Conservation (phyloP, 345 rosid genomes). For the Gynandropsis gynandra region DNA sequence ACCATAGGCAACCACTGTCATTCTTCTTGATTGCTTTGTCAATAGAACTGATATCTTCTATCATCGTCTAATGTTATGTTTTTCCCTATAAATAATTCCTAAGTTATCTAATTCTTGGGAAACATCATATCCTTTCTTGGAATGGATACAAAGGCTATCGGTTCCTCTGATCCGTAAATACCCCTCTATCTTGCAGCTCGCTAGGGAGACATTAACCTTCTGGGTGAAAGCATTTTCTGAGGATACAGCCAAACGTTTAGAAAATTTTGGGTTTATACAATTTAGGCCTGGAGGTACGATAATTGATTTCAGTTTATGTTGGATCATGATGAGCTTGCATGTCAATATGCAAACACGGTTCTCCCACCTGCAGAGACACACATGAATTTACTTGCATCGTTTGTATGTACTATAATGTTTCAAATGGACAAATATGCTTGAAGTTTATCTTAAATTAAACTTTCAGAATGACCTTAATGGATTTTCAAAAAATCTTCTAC, state of each 20-base stretch:
- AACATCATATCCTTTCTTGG: too few relatives aligned
- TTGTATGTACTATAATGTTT: constrained; percentile 8
- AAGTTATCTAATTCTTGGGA: too few relatives aligned
- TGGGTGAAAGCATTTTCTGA: constrained; percentile 99
- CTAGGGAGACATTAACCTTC: constrained; percentile 89
- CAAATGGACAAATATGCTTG: constrained; percentile 11
- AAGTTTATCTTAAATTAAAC: constrained; percentile 9
- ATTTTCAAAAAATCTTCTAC: neutral
- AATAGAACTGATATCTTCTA: too few relatives aligned
- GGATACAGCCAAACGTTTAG: constrained; percentile 95
- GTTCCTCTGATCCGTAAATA: neutral
- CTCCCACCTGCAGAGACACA: neutral
- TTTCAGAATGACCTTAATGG: constrained; percentile 2
- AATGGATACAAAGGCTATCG: neutral
- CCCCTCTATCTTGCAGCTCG: constrained; percentile 47
- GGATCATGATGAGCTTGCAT: constrained; percentile 17
- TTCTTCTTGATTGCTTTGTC: neutral
- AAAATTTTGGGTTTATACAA: constrained; percentile 97
- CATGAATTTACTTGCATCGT: constrained; percentile 1
- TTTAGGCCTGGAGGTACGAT: constrained; percentile 90
- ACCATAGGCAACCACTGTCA: constrained; percentile 6
- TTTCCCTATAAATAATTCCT: constrained; percentile 5
- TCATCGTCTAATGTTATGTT: too few relatives aligned
- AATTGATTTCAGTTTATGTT: constrained; percentile 18
- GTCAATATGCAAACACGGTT: neutral